phyloP scores from a whole-genome alignment of 1,284 basidiomycete species.

The Sporisorium sorghi region DNA sequence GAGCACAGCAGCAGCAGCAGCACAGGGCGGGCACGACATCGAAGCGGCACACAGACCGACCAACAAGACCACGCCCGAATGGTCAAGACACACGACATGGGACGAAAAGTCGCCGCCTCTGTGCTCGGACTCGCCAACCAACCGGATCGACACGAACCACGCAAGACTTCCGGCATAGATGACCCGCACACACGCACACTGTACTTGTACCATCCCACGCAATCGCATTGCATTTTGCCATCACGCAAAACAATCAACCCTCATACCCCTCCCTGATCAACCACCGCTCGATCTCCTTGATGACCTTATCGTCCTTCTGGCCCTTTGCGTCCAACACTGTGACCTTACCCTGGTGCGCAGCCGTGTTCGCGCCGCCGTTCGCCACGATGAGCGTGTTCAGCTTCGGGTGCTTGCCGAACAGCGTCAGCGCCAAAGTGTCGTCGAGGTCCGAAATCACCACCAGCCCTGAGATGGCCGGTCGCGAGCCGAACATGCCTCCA shows the following conservation, averaged over 20 bases:
- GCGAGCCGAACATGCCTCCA: slow-evolving; percentile 23
- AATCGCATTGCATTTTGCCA: not conserved
- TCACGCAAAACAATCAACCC: slow-evolving; percentile 13
- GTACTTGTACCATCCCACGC: slow-evolving; percentile 21
- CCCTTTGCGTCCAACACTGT: slow-evolving; percentile 17
- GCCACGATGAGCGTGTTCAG: slow-evolving; percentile 45
- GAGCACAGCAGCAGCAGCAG: not conserved
- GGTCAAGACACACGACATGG: slow-evolving; percentile 29
- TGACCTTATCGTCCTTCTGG: slow-evolving; percentile 19
- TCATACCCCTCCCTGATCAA: slow-evolving; percentile 45
- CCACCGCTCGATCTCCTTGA: slow-evolving; percentile 50
- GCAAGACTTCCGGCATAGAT: too few species aligned
- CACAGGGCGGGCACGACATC: slow-evolving; percentile 1
- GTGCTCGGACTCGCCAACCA: not conserved
- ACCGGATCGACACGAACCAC: not conserved
- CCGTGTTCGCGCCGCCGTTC: slow-evolving; percentile 11
- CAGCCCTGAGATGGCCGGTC: slow-evolving; percentile 37
- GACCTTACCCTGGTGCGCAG: slow-evolving; percentile 27
- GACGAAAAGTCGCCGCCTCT: slow-evolving; percentile 22
- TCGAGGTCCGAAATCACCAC: slow-evolving; percentile 41
- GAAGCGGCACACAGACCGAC: slow-evolving; percentile 5
- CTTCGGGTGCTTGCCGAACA: slow-evolving; percentile 41
- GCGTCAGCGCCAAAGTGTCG: slow-evolving; percentile 13
- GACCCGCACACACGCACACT: not conserved
- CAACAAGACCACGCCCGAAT: slow-evolving; percentile 18